Evolutionary conservation across 78 protist genomes (phyloP).

Genomic region (Fonticula alba): DNA sequence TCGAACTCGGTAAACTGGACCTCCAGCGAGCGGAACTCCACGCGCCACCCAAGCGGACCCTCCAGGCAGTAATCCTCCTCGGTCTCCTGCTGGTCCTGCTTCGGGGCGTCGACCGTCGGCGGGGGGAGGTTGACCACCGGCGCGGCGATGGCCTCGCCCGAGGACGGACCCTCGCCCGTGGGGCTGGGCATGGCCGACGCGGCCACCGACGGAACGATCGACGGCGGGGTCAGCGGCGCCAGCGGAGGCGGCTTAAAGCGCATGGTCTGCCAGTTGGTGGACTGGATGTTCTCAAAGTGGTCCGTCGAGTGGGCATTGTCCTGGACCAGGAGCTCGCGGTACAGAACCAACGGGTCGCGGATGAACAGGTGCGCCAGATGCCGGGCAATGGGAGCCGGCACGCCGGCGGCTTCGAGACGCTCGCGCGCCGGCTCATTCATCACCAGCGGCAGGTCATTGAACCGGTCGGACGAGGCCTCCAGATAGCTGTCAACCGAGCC

Average conservation of each 20-base stretch:
- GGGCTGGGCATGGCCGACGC: no score
- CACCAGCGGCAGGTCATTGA: constrained; percentile 42
- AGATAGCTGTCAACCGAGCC: constrained; percentile 51
- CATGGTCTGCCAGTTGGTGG: constrained; percentile 92
- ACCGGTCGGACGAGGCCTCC: constrained; percentile 4
- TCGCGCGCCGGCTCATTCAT: constrained; percentile 15
- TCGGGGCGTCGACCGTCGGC: no score
- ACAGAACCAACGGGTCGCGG: constrained; percentile 89
- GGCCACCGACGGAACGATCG: no score
- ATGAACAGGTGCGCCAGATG: constrained; percentile 80
- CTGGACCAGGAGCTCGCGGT: constrained; percentile 32
- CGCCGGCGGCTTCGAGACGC: not conserved
- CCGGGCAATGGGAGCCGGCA: constrained; percentile 51
- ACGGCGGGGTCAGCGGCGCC: no score
- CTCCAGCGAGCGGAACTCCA: constrained; percentile 84
- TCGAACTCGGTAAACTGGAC: constrained; percentile 81
- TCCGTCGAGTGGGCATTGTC: constrained; percentile 23
- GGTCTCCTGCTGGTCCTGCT: no score
- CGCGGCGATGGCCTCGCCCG: no score
- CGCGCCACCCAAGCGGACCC: constrained; percentile 87
- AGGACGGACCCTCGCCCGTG: no score
- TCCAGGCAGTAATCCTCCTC: no score
- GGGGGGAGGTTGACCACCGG: not conserved
- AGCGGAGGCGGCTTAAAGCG: constrained; percentile 95
- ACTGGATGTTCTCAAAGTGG: constrained; percentile 77